Evolutionary conservation across 352 stramenopile genomes (phyloP).

Genomic region (Globisporangium polare): DNA sequence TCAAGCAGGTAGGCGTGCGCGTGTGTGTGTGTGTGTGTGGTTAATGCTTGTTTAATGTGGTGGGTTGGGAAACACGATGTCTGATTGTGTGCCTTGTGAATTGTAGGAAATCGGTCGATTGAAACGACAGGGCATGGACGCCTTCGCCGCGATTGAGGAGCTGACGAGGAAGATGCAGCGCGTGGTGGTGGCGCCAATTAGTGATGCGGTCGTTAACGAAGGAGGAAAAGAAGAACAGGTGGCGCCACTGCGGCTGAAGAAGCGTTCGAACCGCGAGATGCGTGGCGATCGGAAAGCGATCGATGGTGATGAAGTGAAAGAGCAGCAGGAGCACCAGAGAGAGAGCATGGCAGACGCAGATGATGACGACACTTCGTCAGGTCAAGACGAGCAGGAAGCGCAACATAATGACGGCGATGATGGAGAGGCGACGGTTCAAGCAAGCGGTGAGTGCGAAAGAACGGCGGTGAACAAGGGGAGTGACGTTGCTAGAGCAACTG

Average conservation of each 20-base stretch:
- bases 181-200: conserved; percentile 10
- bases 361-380: not conserved
- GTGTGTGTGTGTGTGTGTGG: too few relatives aligned
- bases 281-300: not conserved
- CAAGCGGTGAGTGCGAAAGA: conserved; percentile 4
- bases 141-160: conserved; percentile 82
- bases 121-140: conserved; percentile 73
- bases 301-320: too few relatives aligned
- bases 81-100: not conserved
- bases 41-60: not conserved
- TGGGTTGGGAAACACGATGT: not conserved
- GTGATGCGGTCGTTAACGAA: conserved; percentile 11
- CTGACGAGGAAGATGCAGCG: conserved; percentile 81
- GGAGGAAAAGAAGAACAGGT: conserved; percentile 5
- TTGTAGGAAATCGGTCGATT: conserved; percentile 66
- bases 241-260: conserved; percentile 5
- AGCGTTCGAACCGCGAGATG: conserved; percentile 10
- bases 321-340: not conserved
- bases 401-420: not conserved
- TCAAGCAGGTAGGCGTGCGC: conserved; percentile 84
- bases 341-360: not conserved
- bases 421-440: conserved; percentile 2
- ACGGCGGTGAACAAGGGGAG: not conserved
- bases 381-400: not conserved
- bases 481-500: not conserved